These are phyloP conservation scores for Bipolaris gigantea DNA, from an alignment of 2,329 filamentous ascomycete genomes.

Conservation along the genomic window DNA sequence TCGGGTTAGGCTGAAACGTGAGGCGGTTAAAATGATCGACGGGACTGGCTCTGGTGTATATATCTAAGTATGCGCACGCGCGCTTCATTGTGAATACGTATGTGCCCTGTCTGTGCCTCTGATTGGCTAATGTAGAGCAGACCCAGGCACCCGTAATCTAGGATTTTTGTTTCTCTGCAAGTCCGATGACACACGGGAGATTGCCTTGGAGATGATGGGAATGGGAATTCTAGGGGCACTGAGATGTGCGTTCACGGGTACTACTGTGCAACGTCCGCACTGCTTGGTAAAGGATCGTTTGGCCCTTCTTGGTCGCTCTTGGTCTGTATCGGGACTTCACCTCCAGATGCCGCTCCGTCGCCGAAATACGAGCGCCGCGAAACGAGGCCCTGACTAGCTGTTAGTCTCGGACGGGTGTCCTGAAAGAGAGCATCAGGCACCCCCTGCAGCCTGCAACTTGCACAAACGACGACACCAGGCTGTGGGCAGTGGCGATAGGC, in stretches of 20 bases:
- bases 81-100: constrained; percentile 20
- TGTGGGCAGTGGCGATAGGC: neutral
- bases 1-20: constrained; percentile 23
- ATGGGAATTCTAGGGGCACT: neutral
- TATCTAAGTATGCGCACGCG: constrained; percentile 10
- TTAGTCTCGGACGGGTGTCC: constrained; percentile 4
- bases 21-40: constrained; percentile 15
- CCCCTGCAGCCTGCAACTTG: constrained; percentile 6
- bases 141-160: constrained; percentile 1
- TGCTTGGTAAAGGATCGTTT: neutral
- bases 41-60: constrained; percentile 14
- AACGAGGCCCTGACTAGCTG: neutral
- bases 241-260: neutral
- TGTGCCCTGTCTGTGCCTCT: constrained; percentile 6
- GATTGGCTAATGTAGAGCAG: constrained; percentile 14
- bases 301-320: neutral
- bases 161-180: constrained; percentile 3
- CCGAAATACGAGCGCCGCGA: constrained; percentile 5
- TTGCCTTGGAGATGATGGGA: neutral
- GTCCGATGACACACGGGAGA: constrained; percentile 5
- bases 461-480: constrained; percentile 1
- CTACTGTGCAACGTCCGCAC: neutral
- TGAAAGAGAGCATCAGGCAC: neutral
- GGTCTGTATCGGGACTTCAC: constrained; percentile 1
- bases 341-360: constrained; percentile 10